Percentiles rank a stretch among this genome's conserved stretches.
phyloP scores from a whole-genome alignment of 1,139 yeast genomes.

The Debaryomyces robertsiae region DNA sequence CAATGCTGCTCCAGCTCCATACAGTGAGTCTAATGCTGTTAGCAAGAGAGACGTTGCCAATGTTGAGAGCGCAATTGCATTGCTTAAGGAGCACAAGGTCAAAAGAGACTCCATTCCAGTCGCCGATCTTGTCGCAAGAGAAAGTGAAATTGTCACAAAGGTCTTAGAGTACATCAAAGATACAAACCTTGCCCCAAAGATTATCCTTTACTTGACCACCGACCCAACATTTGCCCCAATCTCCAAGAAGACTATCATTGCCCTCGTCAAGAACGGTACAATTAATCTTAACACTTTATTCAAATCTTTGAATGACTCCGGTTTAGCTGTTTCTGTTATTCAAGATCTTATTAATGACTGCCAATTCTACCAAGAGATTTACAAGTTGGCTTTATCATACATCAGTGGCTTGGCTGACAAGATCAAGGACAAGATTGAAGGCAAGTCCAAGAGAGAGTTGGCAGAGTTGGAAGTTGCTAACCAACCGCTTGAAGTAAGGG shows the following conservation, averaged over 20 bases:
- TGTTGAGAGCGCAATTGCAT: conserved; percentile 31
- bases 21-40: conserved; percentile 22
- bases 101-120: conserved; percentile 33
- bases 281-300: conserved; percentile 42
- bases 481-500: conserved; percentile 12
- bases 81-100: conserved; percentile 29
- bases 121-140: conserved; percentile 39
- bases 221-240: conserved; percentile 36
- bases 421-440: conserved; percentile 27
- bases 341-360: conserved; percentile 43
- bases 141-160: conserved; percentile 45
- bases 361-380: conserved; percentile 44
- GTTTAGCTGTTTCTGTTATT: conserved; percentile 44
- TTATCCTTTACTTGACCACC: conserved; percentile 36
- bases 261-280: conserved; percentile 35
- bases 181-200: conserved; percentile 43
- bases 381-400: conserved; percentile 35
- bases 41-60: conserved; percentile 35
- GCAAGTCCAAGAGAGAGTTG: conserved; percentile 26
- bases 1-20: conserved; percentile 38
- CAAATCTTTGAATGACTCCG: conserved; percentile 47
- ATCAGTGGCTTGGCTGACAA: conserved; percentile 35
- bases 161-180: conserved; percentile 41
- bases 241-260: conserved; percentile 32
- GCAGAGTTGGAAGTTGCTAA: conserved; percentile 10